Base-by-base conservation (phyloP, 2,329 filamentous ascomycete genomes). In the Emergomyces orientalis region DNA sequence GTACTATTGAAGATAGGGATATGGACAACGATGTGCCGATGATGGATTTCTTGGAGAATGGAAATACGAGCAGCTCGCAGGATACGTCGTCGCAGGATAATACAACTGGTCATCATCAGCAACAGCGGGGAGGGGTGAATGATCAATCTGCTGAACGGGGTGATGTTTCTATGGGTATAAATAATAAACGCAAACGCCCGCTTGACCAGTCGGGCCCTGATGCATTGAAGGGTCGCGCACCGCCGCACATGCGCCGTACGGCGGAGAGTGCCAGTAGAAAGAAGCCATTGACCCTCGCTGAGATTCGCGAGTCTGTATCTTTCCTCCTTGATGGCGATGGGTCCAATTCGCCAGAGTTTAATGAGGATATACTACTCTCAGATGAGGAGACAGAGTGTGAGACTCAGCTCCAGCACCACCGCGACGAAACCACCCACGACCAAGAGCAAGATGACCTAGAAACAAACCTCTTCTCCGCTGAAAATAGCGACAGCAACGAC, bases 1-100 rank as follows among this genome's bases (percentile, higher is more conserved):
- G 86, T 67, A 91, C 91, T 7, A 89, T 99, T 60, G 91, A 96
- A 70, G 92, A 97, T 71, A 84, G 84, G 59, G 88, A 87, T 81
- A 82, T 69, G n/a, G 80, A 82, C 27, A 81, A 82, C 64, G 88
- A 91, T 62, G 84, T 88, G 74, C 34, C 32, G 7, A 59, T 43
- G 25, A n/a, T 32, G 56, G 88, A 92, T 67, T 88, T 96, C 69
- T 76, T 91, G 9, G 84, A 87, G 63, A 71, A 74, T 25, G 76
- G 76, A 52, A 63, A 72, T 25, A 54, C 68, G 43, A 52, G 66
- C 3, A 55, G 66, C 3, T 55, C 62, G 32, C 56, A 62, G 2
- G 69, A 71, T 9, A 66, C 56, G 63, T 27, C 52, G 14, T 19
- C 37, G 41, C 56, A 45, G 39, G 64, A 68, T 30, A 55, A 56